phyloP scores from a whole-genome alignment of 306 rosid genomes.

The Gastrolobium bilobum region DNA sequence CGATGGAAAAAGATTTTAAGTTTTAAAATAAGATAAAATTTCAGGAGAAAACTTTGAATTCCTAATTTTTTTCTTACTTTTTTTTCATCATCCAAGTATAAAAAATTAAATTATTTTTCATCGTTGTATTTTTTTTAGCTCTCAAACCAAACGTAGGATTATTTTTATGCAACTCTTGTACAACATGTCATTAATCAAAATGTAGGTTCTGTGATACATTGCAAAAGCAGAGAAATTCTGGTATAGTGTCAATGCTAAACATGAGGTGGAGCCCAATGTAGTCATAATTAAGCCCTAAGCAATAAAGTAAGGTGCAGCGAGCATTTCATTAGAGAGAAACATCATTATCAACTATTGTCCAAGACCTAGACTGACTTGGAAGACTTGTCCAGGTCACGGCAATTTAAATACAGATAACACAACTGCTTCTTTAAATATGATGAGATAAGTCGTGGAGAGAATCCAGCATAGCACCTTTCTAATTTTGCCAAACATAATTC shows the following conservation, averaged over 20 bases:
- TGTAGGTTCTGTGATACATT: not conserved
- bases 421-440: constrained; percentile 12
- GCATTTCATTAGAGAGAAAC: not conserved
- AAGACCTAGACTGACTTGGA: not conserved
- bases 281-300: no score
- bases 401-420: constrained; percentile 33
- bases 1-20: not conserved
- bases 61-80: no score
- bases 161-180: not conserved
- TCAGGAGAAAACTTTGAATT: not conserved
- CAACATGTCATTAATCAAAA: not conserved
- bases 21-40: not conserved
- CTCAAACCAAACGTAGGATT: not conserved
- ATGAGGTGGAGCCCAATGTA: not conserved
- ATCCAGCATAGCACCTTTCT: constrained; percentile 28
- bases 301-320: not conserved
- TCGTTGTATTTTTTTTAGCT: no score
- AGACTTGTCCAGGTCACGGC: constrained; percentile 20
- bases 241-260: no score
- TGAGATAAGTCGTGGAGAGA: no score
- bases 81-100: no score
- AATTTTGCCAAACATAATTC: constrained; percentile 26
- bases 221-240: not conserved
- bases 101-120: no score
- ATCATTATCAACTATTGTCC: not conserved